Base-by-base conservation (phyloP, 257 asterid genomes). In the Solanum neorickii region DNA sequence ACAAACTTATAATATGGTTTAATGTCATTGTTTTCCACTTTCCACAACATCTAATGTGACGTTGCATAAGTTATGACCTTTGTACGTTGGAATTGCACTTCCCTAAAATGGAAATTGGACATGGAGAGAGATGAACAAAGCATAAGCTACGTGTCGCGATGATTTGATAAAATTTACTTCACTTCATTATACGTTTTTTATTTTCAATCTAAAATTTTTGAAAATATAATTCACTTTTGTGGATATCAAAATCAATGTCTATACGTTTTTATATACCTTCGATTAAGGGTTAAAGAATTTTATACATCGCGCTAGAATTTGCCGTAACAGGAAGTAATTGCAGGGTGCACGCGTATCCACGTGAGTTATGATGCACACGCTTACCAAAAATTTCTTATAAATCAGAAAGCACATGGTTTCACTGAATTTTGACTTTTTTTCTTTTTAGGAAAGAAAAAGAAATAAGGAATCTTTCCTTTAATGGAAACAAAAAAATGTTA, bases 391-490 rank as follows among this genome's bases (percentile, higher is more conserved):
- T 86, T 86, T 84, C 27, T 91, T 41, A 68, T 68, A 84, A 85
- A 88, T 47, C 88, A 16, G 88, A 8, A 66, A 12, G 87, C 92
- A 91, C 91, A 92, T 91, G 92, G 41, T 80, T 47, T 42, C 49
- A 74, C 44, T 72, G 52, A 82, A 82, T 62, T 27, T 83, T 80
- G 66, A 49, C 66, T 37, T 37, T 37, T 37, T 35, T 3, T 69
- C 31, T 6, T 15, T 69, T 69, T 14, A 16, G 21, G 41, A 27
- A 49, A 46, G 44, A 78, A 3, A 47, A 37, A 47, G 12, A 73
- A 80, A 37, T 35, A 27, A 78, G 86, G 93, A 92, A 92, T 92
- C 95, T 92, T 93, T 90, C 95, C 93, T 87, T 91, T 88, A 93
- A 87, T 91, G 93, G 93, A 89, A 92, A 90, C 88, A 90, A 89